phyloP scores from a whole-genome alignment of 2,329 filamentous ascomycete species.

The Ophiostoma tasmaniense region DNA sequence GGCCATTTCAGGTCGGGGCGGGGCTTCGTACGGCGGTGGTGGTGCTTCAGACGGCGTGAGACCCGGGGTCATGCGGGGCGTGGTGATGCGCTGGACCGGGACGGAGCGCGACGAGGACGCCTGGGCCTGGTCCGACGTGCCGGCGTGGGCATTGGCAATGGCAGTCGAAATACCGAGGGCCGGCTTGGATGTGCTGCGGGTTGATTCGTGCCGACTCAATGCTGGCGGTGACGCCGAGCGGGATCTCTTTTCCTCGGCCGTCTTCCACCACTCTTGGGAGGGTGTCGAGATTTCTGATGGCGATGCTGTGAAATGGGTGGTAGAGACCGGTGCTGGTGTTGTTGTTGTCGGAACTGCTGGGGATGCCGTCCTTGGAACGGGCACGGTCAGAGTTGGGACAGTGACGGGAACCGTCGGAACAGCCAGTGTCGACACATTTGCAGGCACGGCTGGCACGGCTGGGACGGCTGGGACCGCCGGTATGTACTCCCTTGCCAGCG shows the following conservation, averaged over 20 bases:
- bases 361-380: neutral
- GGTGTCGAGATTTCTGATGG: too few relatives aligned
- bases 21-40: constrained; percentile 50
- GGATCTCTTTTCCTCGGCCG: constrained; percentile 23
- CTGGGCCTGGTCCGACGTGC: constrained; percentile 14
- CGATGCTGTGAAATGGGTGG: neutral
- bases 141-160: constrained; percentile 18
- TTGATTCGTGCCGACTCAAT: neutral
- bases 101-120: constrained; percentile 26
- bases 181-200: constrained; percentile 7
- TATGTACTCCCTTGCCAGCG: constrained; percentile 2
- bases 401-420: too few relatives aligned
- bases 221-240: neutral
- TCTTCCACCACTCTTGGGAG: constrained; percentile 31
- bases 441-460: constrained; percentile 5
- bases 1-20: constrained; percentile 31
- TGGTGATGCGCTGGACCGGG: constrained; percentile 11
- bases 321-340: neutral
- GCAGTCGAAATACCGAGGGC: constrained; percentile 20
- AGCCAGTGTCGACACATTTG: neutral
- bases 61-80: constrained; percentile 3
- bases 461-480: constrained; percentile 9
- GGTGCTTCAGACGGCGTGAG: constrained; percentile 29
- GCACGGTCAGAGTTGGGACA: neutral
- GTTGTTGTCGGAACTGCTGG: neutral